These are phyloP conservation scores for Botrytis elliptica DNA, from an alignment of 2,329 filamentous ascomycete genomes.

Conservation along the genomic window DNA sequence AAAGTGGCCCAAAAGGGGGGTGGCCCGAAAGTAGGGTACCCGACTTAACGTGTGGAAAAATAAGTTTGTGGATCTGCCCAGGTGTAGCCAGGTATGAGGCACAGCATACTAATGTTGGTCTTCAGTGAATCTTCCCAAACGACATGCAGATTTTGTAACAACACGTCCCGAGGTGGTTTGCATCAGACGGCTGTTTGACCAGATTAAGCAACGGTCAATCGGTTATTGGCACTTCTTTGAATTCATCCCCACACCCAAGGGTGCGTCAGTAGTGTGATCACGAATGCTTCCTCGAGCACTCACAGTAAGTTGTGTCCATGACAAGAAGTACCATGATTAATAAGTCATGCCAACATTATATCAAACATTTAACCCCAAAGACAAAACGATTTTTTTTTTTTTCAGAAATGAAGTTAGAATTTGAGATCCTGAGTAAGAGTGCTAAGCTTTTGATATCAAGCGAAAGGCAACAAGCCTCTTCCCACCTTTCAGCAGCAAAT, in stretches of 20 bases:
- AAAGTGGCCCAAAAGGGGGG: too few relatives aligned
- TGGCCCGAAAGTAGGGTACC: too few relatives aligned
- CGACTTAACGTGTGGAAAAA: not conserved
- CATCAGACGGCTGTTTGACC: not conserved
- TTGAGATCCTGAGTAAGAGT: not conserved
- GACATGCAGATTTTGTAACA: not conserved
- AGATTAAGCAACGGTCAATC: not conserved
- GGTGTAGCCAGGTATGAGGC: not conserved
- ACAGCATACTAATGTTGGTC: not conserved
- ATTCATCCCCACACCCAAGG: not conserved
- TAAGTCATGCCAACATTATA: too few relatives aligned
- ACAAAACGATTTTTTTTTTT: not conserved
- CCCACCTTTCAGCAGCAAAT: too few relatives aligned
- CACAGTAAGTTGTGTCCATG: not conserved
- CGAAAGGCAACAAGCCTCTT: too few relatives aligned
- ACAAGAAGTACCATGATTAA: not conserved
- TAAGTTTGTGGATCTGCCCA: too few relatives aligned
- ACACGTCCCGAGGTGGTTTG: not conserved
- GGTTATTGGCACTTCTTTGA: not conserved
- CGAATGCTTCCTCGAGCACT: too few relatives aligned
- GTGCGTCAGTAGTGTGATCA: not conserved
- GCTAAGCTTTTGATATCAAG: not conserved
- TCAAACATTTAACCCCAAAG: not conserved
- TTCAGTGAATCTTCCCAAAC: not conserved
- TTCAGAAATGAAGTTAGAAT: not conserved